Base-by-base conservation (phyloP, 2,329 filamentous ascomycete genomes). In the Rutstroemia sydowiana region DNA sequence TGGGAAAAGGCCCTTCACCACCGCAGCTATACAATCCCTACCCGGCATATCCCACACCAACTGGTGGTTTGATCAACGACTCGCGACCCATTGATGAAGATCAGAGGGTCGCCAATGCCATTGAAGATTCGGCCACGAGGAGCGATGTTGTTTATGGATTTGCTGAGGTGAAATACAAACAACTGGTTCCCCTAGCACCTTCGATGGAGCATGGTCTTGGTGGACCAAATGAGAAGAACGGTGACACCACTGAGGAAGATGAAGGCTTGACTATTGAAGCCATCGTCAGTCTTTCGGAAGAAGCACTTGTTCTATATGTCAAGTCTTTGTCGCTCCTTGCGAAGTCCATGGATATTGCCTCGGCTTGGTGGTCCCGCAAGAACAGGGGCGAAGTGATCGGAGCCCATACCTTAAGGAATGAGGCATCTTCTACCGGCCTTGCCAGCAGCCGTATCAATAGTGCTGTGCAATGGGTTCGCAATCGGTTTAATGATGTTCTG, bases 141-240 rank as follows among this genome's bases (percentile, higher is more conserved):
- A 96, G 91, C 65, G 91, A 98, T 67, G 93, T 96, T 42, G 91
- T 98, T 2, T 98, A 91, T 67, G 91, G 92, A 3, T 97, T 98
- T 69, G 93, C 93, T 5, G 92, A 98, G 70, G 92, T 98, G 65
- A 98, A 98, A 70, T 96, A 95, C 70, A 93, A 95, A 69, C 93
- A 98, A 69, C 78, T 98, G n/a, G 81, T 96, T 45, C 93, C 93
- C 3, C 73, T 93, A 41, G 83, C 88, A 1, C 93, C 92, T 1
- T 92, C 87, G 0, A 79, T 78, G 59, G 82, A 88, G 45, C 82
- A 86, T 59, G 82, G 81, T 5, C 75, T 89, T 3, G 84, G 85
- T 6, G 82, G 84, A 13, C 68, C 78, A n/a, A 71, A 72, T 3
- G 81, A 85, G 3, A 74, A 77, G 62, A 64, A 75, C 57, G 68